phyloP scores from a whole-genome alignment of 257 asterid genomes.

The Solanum sitiens region DNA sequence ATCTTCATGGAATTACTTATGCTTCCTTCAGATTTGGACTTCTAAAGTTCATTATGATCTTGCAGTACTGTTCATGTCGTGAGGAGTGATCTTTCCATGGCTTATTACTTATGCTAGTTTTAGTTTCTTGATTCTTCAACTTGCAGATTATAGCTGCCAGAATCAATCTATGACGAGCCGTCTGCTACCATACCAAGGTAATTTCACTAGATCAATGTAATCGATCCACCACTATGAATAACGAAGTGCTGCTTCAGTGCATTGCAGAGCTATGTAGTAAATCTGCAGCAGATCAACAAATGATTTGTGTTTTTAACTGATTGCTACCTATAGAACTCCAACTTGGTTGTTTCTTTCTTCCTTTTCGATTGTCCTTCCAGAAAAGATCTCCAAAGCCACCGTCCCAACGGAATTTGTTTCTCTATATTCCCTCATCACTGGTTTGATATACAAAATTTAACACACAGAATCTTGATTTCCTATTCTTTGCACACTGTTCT shows the following conservation, averaged over 20 bases:
- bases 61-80: background rate
- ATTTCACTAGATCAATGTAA: background rate
- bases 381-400: background rate
- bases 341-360: background rate
- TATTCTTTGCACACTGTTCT: background rate
- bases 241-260: background rate
- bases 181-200: background rate
- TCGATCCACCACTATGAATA: background rate
- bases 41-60: background rate
- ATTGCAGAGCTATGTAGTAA: background rate
- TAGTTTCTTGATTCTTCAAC: background rate
- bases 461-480: background rate
- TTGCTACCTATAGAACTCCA: background rate
- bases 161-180: background rate
- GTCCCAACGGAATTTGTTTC: fast-evolving
- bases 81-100: background rate
- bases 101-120: background rate
- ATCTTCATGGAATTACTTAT: background rate
- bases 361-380: background rate
- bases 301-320: background rate
- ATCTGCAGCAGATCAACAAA: background rate
- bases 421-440: background rate
- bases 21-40: background rate
- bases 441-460: background rate
- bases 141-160: background rate